phyloP scores from a whole-genome alignment of 2,329 filamentous ascomycete species.

The Aspergillus fijiensis region DNA sequence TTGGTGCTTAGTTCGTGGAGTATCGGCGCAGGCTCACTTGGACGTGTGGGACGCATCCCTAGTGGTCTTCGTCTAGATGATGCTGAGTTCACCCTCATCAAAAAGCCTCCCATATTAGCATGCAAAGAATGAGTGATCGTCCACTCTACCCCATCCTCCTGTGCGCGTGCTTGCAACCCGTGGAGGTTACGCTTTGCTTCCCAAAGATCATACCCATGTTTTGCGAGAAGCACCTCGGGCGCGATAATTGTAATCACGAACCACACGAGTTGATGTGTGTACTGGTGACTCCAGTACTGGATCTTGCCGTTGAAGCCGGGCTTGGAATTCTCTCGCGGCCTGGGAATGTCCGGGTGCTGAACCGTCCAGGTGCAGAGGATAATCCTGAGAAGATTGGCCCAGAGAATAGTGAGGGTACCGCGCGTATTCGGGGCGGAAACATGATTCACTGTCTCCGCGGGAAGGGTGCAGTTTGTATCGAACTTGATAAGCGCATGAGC shows the following conservation, averaged over 20 bases:
- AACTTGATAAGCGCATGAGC: not conserved
- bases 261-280: not conserved
- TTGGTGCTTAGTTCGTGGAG: too few species aligned
- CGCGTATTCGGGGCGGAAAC: not conserved
- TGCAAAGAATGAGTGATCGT: not conserved
- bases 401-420: not conserved
- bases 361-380: not conserved
- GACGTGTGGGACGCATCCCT: too few species aligned
- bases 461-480: not conserved
- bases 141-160: not conserved
- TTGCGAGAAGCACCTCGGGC: not conserved
- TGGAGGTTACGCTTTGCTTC: not conserved
- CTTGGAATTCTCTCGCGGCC: not conserved
- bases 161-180: not conserved
- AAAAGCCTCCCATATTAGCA: slow-evolving; percentile 1
- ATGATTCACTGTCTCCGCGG: not conserved
- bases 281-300: too few species aligned
- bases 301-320: not conserved
- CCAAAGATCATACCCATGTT: not conserved
- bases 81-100: not conserved
- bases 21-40: too few species aligned
- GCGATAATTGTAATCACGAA: not conserved
- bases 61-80: too few species aligned
- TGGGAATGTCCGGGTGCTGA: not conserved
- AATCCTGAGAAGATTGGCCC: not conserved